Evolutionary conservation across 345 rosid genomes (phyloP), one percentile per base, ranked within the genome.

Genomic region (Triadica sebifera): DNA sequence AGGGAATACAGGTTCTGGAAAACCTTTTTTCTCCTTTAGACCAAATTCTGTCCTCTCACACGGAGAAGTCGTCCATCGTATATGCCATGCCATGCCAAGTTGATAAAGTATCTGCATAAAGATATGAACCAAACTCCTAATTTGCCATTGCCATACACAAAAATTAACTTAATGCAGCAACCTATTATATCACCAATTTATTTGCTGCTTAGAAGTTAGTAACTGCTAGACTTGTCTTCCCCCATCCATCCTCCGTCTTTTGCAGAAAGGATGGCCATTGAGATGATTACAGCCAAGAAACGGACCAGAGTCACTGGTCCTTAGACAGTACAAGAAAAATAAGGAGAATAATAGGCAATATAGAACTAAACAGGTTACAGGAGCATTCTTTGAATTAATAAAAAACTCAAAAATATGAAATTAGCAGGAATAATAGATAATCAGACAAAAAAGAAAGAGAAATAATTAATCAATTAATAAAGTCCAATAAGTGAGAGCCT

Each of bases 71-170:
- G 41, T 72, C 98, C 98, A 94, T 19, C 97, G 96, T 75, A 92
- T 70, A 69, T 87, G 83, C 98, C 98, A 94, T 72, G 91, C 95
- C 76, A 85, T 56, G 65, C 89, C 91, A 86, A 92, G 94, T 83
- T 94, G 98, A 83, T 87, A 85, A 72, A 94, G 89, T 75, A 94
- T 87, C 98, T 94, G 87, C 68, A 83, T 29, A 81, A 75, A 77
- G 58, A 24, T 58, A 45, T 11, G 3, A 24, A 24, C 55, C n/a
- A 24, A 57, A 71, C 74, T 11, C 51, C 55, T 15, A 13, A 15
- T 4, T 41, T 57, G 16, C 50, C 62, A 71, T 41, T 57, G 19
- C 22, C 65, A 43, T 3, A 43, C 15, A 25, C 15, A 16, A 59
- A 49, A 45, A 37, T 69, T 37, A 69, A 59, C 45, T 58, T 57